A percentile compares a stretch with the other conserved stretches of the same genome.
phyloP scores from a whole-genome alignment of 2,329 filamentous ascomycete genomes.

The Arthrinium puccinioides region DNA sequence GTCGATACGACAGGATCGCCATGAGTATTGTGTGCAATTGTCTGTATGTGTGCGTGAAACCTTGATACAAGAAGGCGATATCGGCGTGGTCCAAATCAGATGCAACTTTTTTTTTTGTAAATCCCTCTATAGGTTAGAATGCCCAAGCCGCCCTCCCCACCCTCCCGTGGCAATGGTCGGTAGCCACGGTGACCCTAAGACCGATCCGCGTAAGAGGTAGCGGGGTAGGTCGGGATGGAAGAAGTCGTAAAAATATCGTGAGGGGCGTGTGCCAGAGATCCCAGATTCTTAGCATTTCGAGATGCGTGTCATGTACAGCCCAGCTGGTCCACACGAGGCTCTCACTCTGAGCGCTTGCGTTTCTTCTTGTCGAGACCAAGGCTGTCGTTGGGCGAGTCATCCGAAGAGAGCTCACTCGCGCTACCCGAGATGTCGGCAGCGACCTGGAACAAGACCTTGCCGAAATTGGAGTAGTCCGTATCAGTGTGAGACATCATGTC shows the following conservation, averaged over 20 bases:
- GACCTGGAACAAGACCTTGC: slow-evolving; percentile 76
- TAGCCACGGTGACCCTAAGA: slow-evolving; percentile 22
- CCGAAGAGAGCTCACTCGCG: slow-evolving; percentile 49
- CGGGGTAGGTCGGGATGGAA: slow-evolving; percentile 23
- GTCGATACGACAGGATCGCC: slow-evolving; percentile 10
- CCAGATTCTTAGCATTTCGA: slow-evolving; percentile 21
- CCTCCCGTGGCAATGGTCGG: too few species aligned
- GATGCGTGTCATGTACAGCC: slow-evolving; percentile 8
- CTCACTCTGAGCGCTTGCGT: slow-evolving; percentile 60
- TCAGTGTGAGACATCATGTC: slow-evolving; percentile 34
- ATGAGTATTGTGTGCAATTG: slow-evolving; percentile 25
- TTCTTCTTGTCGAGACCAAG: slow-evolving; percentile 70
- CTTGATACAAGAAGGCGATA: slow-evolving; percentile 39
- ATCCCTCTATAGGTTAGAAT: slow-evolving; percentile 26
- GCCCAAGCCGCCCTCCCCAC: too few species aligned
- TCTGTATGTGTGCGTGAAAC: slow-evolving; percentile 28
- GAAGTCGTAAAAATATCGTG: slow-evolving; percentile 34
- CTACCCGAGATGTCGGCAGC: slow-evolving; percentile 66
- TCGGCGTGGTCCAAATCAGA: slow-evolving; percentile 27
- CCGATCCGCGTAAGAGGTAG: slow-evolving; percentile 21
- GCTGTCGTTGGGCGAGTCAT: slow-evolving; percentile 36
- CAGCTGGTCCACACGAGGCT: slow-evolving; percentile 5
- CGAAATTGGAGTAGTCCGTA: slow-evolving; percentile 59
- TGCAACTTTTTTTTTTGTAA: slow-evolving; percentile 30
- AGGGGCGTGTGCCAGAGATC: slow-evolving; percentile 24